Evolutionary conservation across 2,329 filamentous ascomycete genomes (phyloP), one percentile per base, ranked within the genome.

Genomic region (Eutypa lata): DNA sequence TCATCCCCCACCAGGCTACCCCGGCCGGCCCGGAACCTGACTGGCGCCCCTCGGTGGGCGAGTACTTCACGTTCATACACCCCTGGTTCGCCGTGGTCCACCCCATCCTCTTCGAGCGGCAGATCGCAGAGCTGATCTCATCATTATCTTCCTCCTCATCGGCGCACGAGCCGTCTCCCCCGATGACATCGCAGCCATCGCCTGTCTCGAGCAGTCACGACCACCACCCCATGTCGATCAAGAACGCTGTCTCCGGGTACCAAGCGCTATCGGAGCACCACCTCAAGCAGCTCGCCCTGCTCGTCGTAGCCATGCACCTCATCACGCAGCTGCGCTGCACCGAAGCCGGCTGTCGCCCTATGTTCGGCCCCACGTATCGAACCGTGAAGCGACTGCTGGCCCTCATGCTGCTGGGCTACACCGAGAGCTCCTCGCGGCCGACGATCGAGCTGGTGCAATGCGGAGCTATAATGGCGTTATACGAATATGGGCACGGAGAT

Each of bases 401-500:
- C 18, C 54, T 74, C 45, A 56, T 73, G 18, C 51, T 65, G 11
- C 66, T 72, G 48, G 65, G 35, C 35, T 65, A 18, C 67, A 71
- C 48, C 61, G 64, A 13, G 63, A 65, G 35, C 13, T 14, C 13
- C 35, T 6, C 6, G 35, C 28, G 44, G 3, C 71, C 72, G 8
- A 69, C 61, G 28, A 63, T 75, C 24, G 72, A 73, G 62, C 61
- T 75, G 24, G 63, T 75, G 13, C 74, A 76, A 58, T 73, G 71
- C 53, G 71, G 69, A 26, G 66, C 73, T 19, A 59, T 76, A 51
- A 57, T 76, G 42, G 70, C 72, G 4, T 61, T 76, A 42, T 76
- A 73, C 57, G 74, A 76, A 55, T 74, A 76, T 54, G 74, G 74
- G 2, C 74, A 76, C 53, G 74, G 74, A 31, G 68, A 74, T 33